Percentiles rank a stretch among this genome's conserved stretches.
phyloP scores from a whole-genome alignment of 805 yeast species.

The Kregervanrija delftensis region DNA sequence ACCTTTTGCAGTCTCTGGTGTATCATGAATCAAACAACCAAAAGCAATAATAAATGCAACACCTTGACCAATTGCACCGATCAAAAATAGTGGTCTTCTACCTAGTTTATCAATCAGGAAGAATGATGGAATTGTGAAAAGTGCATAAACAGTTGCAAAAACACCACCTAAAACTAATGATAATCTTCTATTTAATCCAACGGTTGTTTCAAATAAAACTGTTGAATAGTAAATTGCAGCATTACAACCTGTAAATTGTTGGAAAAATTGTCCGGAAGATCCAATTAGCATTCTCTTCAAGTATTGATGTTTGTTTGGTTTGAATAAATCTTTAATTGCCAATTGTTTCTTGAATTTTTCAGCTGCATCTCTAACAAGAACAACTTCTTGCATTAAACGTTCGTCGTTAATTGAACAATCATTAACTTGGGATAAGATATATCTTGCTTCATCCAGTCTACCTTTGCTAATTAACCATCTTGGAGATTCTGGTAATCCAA shows the following conservation, averaged over 20 bases:
- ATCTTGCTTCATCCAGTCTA: slow-evolving; percentile 45
- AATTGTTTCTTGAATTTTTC: slow-evolving; percentile 26
- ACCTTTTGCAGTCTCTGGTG: slow-evolving; percentile 43
- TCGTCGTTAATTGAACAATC: slow-evolving; percentile 23
- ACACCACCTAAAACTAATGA: slow-evolving; percentile 61
- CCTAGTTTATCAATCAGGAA: slow-evolving; percentile 56
- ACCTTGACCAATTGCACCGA: slow-evolving; percentile 47
- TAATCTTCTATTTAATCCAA: slow-evolving; percentile 43
- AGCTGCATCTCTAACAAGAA: slow-evolving; percentile 28
- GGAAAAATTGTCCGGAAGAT: slow-evolving; percentile 61
- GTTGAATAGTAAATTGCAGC: slow-evolving; percentile 64
- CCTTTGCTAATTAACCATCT: slow-evolving; percentile 59
- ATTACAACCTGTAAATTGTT: slow-evolving; percentile 66
- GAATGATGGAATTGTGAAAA: slow-evolving; percentile 57
- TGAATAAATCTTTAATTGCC: slow-evolving; percentile 36
- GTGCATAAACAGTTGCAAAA: slow-evolving; percentile 53
- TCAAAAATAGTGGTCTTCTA: slow-evolving; percentile 46
- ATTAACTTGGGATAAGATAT: slow-evolving; percentile 37
- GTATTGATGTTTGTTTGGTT: slow-evolving; percentile 48
- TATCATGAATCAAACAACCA: slow-evolving; percentile 37
- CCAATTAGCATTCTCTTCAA: slow-evolving; percentile 56
- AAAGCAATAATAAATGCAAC: slow-evolving; percentile 42
- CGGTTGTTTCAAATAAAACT: slow-evolving; percentile 44
- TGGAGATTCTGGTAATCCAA: slow-evolving; percentile 59
- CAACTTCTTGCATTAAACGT: slow-evolving; percentile 19